Base-by-base conservation (phyloP, 805 yeast genomes). In the Pichia exigua region DNA sequence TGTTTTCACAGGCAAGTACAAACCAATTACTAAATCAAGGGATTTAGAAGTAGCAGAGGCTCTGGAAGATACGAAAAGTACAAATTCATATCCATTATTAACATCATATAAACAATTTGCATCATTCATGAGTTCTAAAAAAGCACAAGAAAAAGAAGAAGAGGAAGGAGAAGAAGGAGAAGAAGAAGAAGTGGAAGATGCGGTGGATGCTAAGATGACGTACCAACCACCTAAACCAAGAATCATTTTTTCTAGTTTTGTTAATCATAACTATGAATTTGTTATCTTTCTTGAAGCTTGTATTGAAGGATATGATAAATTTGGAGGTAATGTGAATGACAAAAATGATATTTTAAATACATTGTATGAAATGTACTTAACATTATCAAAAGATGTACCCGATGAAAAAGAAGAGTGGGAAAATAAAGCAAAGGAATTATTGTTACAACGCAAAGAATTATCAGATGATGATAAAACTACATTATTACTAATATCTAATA, bases 251-350 rank as follows among this genome's bases (percentile, higher is more conserved):
- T 83, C 92, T 2, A 82, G 95, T 1, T 94, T 94, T 65, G 80
- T 87, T n/a, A 79, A 83, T 57, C 88, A 86, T 63, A 90, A 94
- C 0, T 79, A 83, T 61, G 94, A 91, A 62, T 92, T 94, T 73
- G 94, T 91, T 26, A 86, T 87, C 9, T 94, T 94, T 56, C 67
- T 94, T 51, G 99, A 94, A 64, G 97, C 98, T 0, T 89, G 96
- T 59, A 68, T 90, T 17, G 87, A 84, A 59, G 76, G 86, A 13
- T 87, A 87, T 62, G 90, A 84, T 50, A 76, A 76, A 51, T 87
- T 83, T 61, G 94, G 86, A 49, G 92, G 94, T 0, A 74, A 78
- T 48, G 66, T 66, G 5, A 79, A 77, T 55, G 97, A 92, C 60
- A 80, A 82, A 58, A 77, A 77, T 48, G 95, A 85, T 45, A 74